Base-by-base conservation (phyloP, 2,329 filamentous ascomycete species). In the Lanzia echinophila region DNA sequence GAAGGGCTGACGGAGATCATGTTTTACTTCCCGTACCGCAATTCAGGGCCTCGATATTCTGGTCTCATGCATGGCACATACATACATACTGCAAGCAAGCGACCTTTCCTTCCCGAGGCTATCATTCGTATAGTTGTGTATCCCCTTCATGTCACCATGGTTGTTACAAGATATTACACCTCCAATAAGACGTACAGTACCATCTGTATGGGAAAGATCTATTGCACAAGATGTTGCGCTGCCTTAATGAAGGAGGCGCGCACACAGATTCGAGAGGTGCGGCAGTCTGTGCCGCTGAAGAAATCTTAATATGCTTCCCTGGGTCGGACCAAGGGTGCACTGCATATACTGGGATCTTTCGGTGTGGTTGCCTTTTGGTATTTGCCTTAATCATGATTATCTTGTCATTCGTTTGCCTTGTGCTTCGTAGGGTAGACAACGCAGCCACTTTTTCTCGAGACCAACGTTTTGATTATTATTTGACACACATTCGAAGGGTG, bases 341-440 rank as follows among this genome's bases (percentile, higher is more conserved):
- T 20, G 43, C 43, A 53, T 53, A 39, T 48, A 48, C 50, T 53
- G 50, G 50, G 43, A 53, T 53, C 34, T 41, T 22, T 17, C 22
- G 34, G 15, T 10, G 47, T 17, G 22, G 20, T 45, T 48, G 33
- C 33, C 43, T 39, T 33, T 13, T 41, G 22, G 38, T 33, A 47
- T 41, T 47, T 43, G 33, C 50, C 17, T 33, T 41, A 45, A 39
- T 6, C 19, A 17, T 17, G 3, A 17, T 15, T 17, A 17, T 13
- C 19, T 17, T 39, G 19, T 39, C 36, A 17, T 32, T 22, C 13
- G 19, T 33, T 33, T 41, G 38, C 17, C 50, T 20, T 45, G 24
- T 39, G 24, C 38, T 2, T 42, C 43, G 19, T 41, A 33, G 13
- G 31, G 24, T 47, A 20, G 36, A 41, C 20, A 17, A 47, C 12